These are phyloP conservation scores for Hypoxylon sp. DNA, from an alignment of 2,329 filamentous ascomycete genomes.

Conservation along the genomic window DNA sequence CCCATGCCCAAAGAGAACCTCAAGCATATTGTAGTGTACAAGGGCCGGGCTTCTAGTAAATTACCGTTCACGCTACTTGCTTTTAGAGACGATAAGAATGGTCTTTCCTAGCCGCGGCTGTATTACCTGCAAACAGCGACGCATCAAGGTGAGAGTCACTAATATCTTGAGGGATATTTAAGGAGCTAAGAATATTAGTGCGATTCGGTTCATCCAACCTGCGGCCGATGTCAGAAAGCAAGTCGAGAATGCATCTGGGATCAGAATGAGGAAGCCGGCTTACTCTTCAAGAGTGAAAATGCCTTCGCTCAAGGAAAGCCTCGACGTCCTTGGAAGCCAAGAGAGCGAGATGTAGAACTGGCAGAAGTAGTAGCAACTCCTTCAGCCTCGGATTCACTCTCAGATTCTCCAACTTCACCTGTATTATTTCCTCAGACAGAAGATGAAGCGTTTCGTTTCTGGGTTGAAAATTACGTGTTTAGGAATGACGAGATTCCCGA, in stretches of 20 bases:
- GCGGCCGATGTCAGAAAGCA: constrained; percentile 37
- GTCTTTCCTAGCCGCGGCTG: constrained; percentile 37
- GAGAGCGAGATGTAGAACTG: constrained; percentile 7
- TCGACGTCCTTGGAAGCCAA: constrained; percentile 31
- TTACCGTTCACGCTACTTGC: neutral
- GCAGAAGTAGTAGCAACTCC: neutral
- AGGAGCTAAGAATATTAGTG: constrained; percentile 28
- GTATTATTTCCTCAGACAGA: neutral
- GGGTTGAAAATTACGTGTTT: constrained; percentile 29
- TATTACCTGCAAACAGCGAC: constrained; percentile 28
- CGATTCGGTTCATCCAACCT: constrained; percentile 31
- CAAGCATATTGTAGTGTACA: neutral
- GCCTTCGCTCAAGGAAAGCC: constrained; percentile 35
- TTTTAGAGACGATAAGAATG: constrained; percentile 12
- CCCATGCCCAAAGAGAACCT: neutral
- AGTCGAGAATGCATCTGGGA: constrained; percentile 27
- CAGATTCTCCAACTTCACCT: neutral
- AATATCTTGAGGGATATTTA: neutral
- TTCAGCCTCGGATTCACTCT: neutral
- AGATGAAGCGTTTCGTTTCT: constrained; percentile 24
- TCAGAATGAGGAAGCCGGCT: constrained; percentile 28
- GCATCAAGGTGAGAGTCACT: constrained; percentile 32
- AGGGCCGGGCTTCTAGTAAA: constrained; percentile 2
- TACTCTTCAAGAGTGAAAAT: constrained; percentile 35
- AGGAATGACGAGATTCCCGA: constrained; percentile 27